These are phyloP conservation scores for Rhodotorula sp. DNA, from an alignment of 1,284 basidiomycete genomes.

Conservation along the genomic window DNA sequence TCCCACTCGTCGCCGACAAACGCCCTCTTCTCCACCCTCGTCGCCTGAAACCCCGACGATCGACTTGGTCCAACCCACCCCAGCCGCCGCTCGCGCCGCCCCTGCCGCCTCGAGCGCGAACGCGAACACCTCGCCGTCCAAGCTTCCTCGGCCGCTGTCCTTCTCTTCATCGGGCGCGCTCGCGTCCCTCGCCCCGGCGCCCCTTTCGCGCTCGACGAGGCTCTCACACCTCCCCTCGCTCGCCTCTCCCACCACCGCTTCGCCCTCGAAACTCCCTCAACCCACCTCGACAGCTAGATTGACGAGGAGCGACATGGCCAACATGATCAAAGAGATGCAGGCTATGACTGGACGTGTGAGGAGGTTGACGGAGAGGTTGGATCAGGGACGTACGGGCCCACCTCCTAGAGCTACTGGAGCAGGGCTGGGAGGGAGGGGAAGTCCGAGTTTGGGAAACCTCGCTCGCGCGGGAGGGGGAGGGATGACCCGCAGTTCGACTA, in stretches of 20 bases:
- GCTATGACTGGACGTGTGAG: slow-evolving; percentile 38
- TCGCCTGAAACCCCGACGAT: no score
- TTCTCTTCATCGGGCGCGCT: neutral
- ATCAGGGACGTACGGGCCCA: slow-evolving; percentile 21
- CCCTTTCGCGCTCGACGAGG: neutral
- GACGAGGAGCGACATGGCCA: slow-evolving; percentile 14
- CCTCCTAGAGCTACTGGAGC: no score
- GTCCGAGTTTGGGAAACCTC: slow-evolving; percentile 5
- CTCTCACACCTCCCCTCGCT: slow-evolving; percentile 1
- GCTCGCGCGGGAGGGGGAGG: neutral
- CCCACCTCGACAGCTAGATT: neutral
- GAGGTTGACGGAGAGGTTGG: slow-evolving; percentile 34
- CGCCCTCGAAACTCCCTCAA: slow-evolving; percentile 1
- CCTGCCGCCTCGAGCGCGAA: neutral
- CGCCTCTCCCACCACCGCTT: neutral
- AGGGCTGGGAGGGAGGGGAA: slow-evolving; percentile 29
- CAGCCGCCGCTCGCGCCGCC: neutral
- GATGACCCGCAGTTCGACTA: slow-evolving; percentile 21
- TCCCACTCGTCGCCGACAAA: no score
- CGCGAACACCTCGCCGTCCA: neutral
- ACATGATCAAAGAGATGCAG: slow-evolving; percentile 41
- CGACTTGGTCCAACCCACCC: no score
- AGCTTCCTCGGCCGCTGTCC: neutral
- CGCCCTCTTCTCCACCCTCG: no score
- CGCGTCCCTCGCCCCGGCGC: slow-evolving; percentile 14